phyloP scores from a whole-genome alignment of 2,329 filamentous ascomycete species.

The Ascochyta fabae region DNA sequence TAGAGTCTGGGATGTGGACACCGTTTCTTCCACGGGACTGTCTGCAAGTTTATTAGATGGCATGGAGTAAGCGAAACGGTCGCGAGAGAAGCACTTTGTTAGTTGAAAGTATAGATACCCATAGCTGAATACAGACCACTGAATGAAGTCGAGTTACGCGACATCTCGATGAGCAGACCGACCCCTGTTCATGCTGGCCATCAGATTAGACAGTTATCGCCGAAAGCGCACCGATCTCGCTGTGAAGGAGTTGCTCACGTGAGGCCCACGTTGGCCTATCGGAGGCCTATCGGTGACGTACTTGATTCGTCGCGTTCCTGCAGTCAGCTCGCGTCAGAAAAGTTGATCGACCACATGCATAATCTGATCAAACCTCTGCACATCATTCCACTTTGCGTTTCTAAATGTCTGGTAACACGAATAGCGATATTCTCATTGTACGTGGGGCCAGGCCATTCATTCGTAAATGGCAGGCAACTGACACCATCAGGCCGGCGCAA shows the following conservation, averaged over 20 bases:
- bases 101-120: constrained; percentile 14
- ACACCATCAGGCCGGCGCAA: constrained; percentile 73
- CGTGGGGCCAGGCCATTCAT: constrained; percentile 30
- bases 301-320: constrained; percentile 17
- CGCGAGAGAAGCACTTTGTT: constrained; percentile 5
- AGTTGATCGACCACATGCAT: constrained; percentile 8
- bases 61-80: background rate
- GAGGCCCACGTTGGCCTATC: constrained; percentile 8
- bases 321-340: constrained; percentile 6
- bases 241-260: constrained; percentile 7
- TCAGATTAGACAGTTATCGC: constrained; percentile 4
- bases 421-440: constrained; percentile 65
- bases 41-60: background rate
- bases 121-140: constrained; percentile 2
- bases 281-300: constrained; percentile 21
- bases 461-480: background rate
- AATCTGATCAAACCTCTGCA: constrained; percentile 3
- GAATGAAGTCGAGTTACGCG: too few species aligned
- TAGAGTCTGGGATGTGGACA: constrained; percentile 17
- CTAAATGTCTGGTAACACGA: constrained; percentile 52
- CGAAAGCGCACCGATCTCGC: constrained; percentile 2
- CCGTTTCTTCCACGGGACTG: constrained; percentile 8
- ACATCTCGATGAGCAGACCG: background rate
- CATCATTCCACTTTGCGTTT: background rate
- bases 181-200: background rate